These are phyloP conservation scores for Paramecium caudatum DNA, from an alignment of 73 alveolate genomes.

Conservation along the genomic window DNA sequence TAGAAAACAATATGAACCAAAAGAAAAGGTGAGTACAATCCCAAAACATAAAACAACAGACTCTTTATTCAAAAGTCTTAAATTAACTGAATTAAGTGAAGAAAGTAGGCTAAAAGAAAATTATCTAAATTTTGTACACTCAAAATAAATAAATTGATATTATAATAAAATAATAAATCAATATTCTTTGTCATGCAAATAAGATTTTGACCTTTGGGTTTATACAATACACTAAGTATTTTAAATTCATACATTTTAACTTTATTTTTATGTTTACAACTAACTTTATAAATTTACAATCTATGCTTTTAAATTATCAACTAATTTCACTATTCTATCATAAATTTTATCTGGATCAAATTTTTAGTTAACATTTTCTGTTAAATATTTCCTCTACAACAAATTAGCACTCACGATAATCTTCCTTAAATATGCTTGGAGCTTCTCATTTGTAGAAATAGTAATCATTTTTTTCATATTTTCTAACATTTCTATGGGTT, in stretches of 20 bases:
- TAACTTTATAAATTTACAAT: slow-evolving; percentile 4
- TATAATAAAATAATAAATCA: background rate
- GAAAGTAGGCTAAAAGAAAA: background rate
- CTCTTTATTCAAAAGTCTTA: background rate
- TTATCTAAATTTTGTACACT: background rate
- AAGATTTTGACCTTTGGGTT: slow-evolving; percentile 30
- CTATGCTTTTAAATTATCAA: slow-evolving; percentile 48
- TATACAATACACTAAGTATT: background rate
- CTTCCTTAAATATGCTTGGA: slow-evolving; percentile 69
- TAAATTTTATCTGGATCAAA: slow-evolving; percentile 74
- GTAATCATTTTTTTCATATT: slow-evolving; percentile 69
- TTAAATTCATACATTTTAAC: background rate
- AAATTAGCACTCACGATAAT: slow-evolving; percentile 71
- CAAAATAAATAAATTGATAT: background rate
- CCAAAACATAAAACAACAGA: background rate
- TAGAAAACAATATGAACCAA: background rate
- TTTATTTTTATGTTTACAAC: background rate
- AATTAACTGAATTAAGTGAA: background rate
- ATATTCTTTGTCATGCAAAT: slow-evolving; percentile 10
- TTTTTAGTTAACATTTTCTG: slow-evolving; percentile 67
- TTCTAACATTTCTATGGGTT: slow-evolving; percentile 67
- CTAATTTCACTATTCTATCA: slow-evolving; percentile 71
- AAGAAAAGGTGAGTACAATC: background rate
- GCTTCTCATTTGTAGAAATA: slow-evolving; percentile 69
- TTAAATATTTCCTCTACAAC: slow-evolving; percentile 61